Conservation (phyloP, 2,329 filamentous ascomycete genomes). For the Cadophora sp. region DNA sequence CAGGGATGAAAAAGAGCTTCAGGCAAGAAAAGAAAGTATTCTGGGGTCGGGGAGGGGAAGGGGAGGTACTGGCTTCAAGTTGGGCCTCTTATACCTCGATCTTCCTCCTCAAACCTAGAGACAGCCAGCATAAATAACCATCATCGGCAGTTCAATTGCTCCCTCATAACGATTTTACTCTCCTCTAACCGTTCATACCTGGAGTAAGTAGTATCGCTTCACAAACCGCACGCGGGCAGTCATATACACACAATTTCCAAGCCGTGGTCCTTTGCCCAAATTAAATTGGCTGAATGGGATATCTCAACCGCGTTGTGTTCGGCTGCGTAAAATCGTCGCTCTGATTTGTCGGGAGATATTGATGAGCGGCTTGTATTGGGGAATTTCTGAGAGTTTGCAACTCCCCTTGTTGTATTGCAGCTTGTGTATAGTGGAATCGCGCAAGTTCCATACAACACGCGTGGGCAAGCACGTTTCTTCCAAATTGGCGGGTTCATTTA, state of each 20-base stretch:
- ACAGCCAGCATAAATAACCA: background rate
- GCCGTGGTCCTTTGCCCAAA: background rate
- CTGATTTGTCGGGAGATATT: constrained; percentile 11
- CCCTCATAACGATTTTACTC: background rate
- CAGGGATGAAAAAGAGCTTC: background rate
- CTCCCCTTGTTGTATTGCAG: no score
- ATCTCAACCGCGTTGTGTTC: background rate
- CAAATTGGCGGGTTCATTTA: constrained; percentile 17
- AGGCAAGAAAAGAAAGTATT: constrained; percentile 9
- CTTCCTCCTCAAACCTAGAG: background rate
- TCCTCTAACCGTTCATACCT: background rate
- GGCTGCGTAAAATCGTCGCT: background rate
- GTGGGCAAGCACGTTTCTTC: constrained; percentile 11
- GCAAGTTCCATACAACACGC: constrained; percentile 4
- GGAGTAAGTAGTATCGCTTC: background rate
- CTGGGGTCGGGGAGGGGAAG: background rate
- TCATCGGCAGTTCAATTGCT: constrained; percentile 3
- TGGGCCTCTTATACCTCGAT: background rate
- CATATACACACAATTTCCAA: background rate
- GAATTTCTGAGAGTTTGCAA: background rate
- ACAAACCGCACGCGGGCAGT: background rate
- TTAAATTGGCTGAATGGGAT: constrained; percentile 17
- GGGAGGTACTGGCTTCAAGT: no score
- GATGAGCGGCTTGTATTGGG: background rate
- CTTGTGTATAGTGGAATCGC: background rate